Percentiles rank a stretch among this genome's conserved stretches.
phyloP scores from a whole-genome alignment of 2,329 filamentous ascomycete genomes.

The Colletotrichum chlorophyti region DNA sequence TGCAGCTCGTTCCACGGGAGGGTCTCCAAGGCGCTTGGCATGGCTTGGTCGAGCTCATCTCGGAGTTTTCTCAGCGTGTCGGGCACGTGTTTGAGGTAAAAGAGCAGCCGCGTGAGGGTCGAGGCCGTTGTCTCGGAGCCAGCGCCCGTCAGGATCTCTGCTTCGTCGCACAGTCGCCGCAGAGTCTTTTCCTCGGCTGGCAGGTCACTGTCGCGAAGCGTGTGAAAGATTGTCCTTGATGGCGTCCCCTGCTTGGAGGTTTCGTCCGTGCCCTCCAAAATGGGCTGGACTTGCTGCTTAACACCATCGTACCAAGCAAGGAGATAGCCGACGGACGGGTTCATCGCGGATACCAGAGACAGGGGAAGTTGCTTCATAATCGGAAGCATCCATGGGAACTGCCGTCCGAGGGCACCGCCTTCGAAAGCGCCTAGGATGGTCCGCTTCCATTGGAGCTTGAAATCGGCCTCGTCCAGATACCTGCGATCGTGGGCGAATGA shows the following conservation, averaged over 20 bases:
- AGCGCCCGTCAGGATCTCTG: slow-evolving; percentile 53
- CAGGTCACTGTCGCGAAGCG: slow-evolving; percentile 35
- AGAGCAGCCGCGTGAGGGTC: slow-evolving; percentile 43
- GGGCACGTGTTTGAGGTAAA: slow-evolving; percentile 36
- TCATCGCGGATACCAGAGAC: slow-evolving; percentile 18
- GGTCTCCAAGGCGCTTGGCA: slow-evolving; percentile 31
- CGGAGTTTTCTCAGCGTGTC: slow-evolving; percentile 35
- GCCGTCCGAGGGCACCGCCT: slow-evolving; percentile 24
- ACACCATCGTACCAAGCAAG: slow-evolving; percentile 26
- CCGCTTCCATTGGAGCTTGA: slow-evolving; percentile 31
- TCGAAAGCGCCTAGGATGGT: slow-evolving; percentile 29
- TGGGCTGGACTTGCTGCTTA: slow-evolving; percentile 18
- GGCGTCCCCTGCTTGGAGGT: not conserved
- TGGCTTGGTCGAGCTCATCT: slow-evolving; percentile 37
- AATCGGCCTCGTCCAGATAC: slow-evolving; percentile 39
- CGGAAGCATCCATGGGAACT: slow-evolving; percentile 31
- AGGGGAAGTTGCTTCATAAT: slow-evolving; percentile 29
- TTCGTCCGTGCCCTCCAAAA: not conserved
- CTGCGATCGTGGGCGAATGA: slow-evolving; percentile 39
- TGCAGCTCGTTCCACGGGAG: slow-evolving; percentile 13
- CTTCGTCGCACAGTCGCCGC: slow-evolving; percentile 30
- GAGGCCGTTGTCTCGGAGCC: slow-evolving; percentile 57
- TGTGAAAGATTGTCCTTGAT: slow-evolving; percentile 41
- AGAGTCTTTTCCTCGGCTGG: slow-evolving; percentile 28
- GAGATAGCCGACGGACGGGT: slow-evolving; percentile 25